Percentiles rank a stretch among this genome's conserved stretches.
phyloP scores from a whole-genome alignment of 805 yeast species.

The Ogataea pini region DNA sequence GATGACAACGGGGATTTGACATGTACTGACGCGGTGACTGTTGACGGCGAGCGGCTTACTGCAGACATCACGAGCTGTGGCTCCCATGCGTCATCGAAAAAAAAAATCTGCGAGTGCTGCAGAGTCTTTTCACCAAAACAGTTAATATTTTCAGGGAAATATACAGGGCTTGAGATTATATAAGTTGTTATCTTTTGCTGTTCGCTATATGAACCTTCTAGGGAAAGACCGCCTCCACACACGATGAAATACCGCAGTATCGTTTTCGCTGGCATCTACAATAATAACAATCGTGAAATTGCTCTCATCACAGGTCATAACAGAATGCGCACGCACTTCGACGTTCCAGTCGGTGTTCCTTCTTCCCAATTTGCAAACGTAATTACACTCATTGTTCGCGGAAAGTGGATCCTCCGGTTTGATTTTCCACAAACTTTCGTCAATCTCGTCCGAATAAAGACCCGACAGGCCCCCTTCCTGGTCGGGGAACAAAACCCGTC shows the following conservation, averaged over 20 bases:
- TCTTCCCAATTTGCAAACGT: conserved; percentile 43
- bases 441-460: conserved; percentile 39
- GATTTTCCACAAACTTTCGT: conserved; percentile 39
- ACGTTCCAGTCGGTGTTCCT: conserved; percentile 37
- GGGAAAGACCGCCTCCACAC: conserved; percentile 33
- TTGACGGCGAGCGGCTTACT: conserved; percentile 24
- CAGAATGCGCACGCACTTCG: conserved; percentile 33
- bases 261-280: conserved; percentile 37
- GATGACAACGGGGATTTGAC: conserved; percentile 14
- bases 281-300: conserved; percentile 35
- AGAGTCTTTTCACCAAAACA: not conserved
- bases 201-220: conserved; percentile 25
- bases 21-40: conserved; percentile 27
- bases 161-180: not conserved
- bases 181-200: no score
- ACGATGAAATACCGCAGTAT: conserved; percentile 32
- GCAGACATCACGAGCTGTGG: conserved; percentile 21
- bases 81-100: not conserved
- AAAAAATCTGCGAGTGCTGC: not conserved
- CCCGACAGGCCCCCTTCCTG: conserved; percentile 18
- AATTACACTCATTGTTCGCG: conserved; percentile 38
- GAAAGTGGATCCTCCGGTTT: conserved; percentile 39
- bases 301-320: conserved; percentile 32
- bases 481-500: conserved; percentile 33
- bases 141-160: not conserved